Base-by-base conservation (phyloP, 2,329 filamentous ascomycete species). In the Nothophoma quercina region DNA sequence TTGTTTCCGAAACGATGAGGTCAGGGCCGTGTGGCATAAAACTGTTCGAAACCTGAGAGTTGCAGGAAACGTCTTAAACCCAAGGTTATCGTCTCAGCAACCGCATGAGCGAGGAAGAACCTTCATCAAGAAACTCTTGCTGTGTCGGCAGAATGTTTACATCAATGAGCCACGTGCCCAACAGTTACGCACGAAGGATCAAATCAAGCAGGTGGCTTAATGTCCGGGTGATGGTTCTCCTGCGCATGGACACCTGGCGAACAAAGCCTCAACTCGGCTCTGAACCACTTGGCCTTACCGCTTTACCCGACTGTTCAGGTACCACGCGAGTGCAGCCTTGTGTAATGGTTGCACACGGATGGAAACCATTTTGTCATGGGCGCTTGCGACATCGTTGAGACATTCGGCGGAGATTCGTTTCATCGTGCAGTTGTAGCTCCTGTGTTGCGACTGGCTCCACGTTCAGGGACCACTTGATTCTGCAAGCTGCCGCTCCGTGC, bases 401-500 rank as follows among this genome's bases (percentile, higher is more conserved):
- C 67, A 66, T 18, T 35, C 42, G 51, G 45, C 46, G 52, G 56
- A 60, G 35, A 47, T 48, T 54, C 47, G 68, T 72, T 70, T 72
- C 69, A 69, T 62, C 48, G 50, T 55, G 55, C 23, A 59, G 47
- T 55, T 64, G 42, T 57, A 41, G 55, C 40, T 59, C 60, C 51
- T 53, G 52, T 53, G 47, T 34, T 60, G 55, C 57, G 50, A 64
- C 61, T 62, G 54, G 64, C 58, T 66, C 55, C 58, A 56, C 52
- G 56, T 42, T 56, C 62, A 64, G 50, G 51, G 54, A 63, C 58
- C 50, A 38, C 50, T 47, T 30, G 43, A 58, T 54, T 43, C 55
- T 61, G 62, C 65, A 65, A 56, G 64, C 59, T 60, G 59, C 61
- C 59, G 68, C 65, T 60, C 70, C 61, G 65, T 70, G 64, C 68